Evolutionary conservation across 2,329 filamentous ascomycete species (phyloP).

Genomic region (Sporothrix curviconia): DNA sequence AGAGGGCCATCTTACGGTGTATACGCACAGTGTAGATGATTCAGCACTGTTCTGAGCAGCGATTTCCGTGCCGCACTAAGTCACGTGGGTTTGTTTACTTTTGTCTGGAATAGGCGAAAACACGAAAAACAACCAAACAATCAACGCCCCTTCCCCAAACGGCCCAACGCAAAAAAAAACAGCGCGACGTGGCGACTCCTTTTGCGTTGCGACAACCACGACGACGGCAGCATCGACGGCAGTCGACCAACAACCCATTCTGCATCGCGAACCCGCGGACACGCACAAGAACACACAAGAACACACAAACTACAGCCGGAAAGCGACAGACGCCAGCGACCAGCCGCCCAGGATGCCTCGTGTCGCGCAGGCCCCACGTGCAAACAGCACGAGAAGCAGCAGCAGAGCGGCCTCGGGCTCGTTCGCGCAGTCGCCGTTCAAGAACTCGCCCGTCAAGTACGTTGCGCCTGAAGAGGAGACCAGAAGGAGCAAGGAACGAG

Average conservation of each 20-base stretch:
- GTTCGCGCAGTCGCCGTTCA: slow-evolving; percentile 46
- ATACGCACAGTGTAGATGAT: not conserved
- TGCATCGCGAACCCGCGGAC: not conserved
- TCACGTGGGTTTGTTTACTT: slow-evolving; percentile 26
- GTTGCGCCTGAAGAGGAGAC: slow-evolving; percentile 21
- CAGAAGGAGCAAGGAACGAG: not conserved
- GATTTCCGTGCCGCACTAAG: not conserved
- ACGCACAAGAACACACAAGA: slow-evolving; percentile 16
- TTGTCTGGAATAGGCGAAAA: slow-evolving; percentile 15
- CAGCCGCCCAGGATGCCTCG: slow-evolving; percentile 46
- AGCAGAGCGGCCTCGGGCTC: slow-evolving; percentile 43
- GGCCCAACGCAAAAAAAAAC: not conserved
- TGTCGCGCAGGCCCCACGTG: slow-evolving; percentile 48
- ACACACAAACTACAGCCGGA: too few relatives aligned
- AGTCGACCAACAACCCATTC: not conserved
- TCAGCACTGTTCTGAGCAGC: not conserved
- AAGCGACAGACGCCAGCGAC: too few relatives aligned
- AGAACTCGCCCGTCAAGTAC: slow-evolving; percentile 53
- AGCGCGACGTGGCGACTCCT: slow-evolving; percentile 8
- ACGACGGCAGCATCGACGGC: not conserved
- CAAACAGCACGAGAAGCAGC: slow-evolving; percentile 30
- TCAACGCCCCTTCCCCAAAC: not conserved
- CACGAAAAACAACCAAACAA: slow-evolving; percentile 14
- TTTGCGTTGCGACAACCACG: not conserved
- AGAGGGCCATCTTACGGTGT: not conserved